Percentiles rank a stretch among this genome's conserved stretches.
phyloP scores from a whole-genome alignment of 2,329 filamentous ascomycete genomes.

The Penicillium corylophilum region DNA sequence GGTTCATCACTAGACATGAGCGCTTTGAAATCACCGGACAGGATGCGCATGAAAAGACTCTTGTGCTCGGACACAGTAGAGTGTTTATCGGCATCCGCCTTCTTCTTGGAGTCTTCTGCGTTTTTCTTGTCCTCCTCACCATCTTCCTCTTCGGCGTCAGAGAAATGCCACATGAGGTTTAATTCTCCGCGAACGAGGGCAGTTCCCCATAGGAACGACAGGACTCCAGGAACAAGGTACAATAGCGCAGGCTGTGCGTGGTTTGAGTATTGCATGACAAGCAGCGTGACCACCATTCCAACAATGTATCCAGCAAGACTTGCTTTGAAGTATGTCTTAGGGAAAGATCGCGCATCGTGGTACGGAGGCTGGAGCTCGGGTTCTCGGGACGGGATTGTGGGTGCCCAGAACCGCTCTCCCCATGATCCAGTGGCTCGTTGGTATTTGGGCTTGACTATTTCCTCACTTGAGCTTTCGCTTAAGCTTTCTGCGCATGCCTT shows the following conservation, averaged over 20 bases:
- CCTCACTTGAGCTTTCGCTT: slow-evolving; percentile 18
- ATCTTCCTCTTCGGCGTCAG: slow-evolving; percentile 59
- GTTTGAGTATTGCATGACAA: slow-evolving; percentile 72
- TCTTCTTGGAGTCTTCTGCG: slow-evolving; percentile 3
- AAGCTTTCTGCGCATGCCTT: slow-evolving; percentile 24
- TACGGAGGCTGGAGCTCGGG: slow-evolving; percentile 36
- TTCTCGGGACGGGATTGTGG: slow-evolving; percentile 25
- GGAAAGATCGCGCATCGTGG: slow-evolving; percentile 55
- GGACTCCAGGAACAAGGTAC: slow-evolving; percentile 85
- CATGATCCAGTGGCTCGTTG: slow-evolving; percentile 67
- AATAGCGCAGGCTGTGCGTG: slow-evolving; percentile 87
- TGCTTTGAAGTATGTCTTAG: slow-evolving; percentile 82
- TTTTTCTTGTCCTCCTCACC: slow-evolving; percentile 25
- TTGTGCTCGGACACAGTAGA: slow-evolving; percentile 2
- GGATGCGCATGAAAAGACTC: slow-evolving; percentile 29
- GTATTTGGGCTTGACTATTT: slow-evolving; percentile 37
- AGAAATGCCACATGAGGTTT: slow-evolving; percentile 75
- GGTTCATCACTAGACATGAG: slow-evolving; percentile 1
- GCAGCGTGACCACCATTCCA: slow-evolving; percentile 74
- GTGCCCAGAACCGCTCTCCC: slow-evolving; percentile 81
- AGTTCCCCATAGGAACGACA: slow-evolving; percentile 72
- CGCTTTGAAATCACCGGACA: slow-evolving; percentile 24
- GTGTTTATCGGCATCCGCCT: slow-evolving; percentile 47
- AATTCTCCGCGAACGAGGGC: slow-evolving; percentile 71
- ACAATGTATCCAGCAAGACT: slow-evolving; percentile 72